Evolutionary conservation across 75 land plant species (phyloP).

Genomic region (Sequoia sempervirens): DNA sequence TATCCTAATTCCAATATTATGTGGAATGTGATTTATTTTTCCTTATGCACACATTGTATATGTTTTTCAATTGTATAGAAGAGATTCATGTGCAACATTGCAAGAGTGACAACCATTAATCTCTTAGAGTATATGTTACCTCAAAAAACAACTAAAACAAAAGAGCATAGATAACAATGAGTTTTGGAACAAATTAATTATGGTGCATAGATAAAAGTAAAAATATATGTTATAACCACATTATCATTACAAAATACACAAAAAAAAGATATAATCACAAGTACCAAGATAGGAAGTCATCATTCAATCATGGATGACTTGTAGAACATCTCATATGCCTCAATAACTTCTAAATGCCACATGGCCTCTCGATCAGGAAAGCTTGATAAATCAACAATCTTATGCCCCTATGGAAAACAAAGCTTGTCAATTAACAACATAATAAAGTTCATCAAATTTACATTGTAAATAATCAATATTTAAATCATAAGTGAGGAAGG

Average conservation of each 20-base stretch:
- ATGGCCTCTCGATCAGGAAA: constrained; percentile 79
- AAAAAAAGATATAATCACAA: neutral
- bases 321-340: constrained; percentile 77
- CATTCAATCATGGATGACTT: constrained; percentile 16
- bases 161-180: neutral
- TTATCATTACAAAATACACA: neutral
- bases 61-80: too few species aligned
- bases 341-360: constrained; percentile 92
- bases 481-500: too few species aligned
- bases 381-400: constrained; percentile 80
- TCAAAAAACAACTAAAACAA: too few species aligned
- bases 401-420: constrained; percentile 65
- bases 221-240: neutral
- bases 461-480: neutral
- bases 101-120: neutral
- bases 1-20: too few species aligned
- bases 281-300: neutral
- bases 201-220: neutral
- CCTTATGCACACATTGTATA: too few species aligned
- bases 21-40: too few species aligned
- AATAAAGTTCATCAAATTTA: neutral
- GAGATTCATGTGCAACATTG: neutral
- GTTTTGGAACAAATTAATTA: neutral
- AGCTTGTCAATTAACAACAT: neutral
- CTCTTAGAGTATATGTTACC: neutral